Conservation (phyloP, 371 early-diverging fungal species). For the Apophysomyces ossiformis region DNA sequence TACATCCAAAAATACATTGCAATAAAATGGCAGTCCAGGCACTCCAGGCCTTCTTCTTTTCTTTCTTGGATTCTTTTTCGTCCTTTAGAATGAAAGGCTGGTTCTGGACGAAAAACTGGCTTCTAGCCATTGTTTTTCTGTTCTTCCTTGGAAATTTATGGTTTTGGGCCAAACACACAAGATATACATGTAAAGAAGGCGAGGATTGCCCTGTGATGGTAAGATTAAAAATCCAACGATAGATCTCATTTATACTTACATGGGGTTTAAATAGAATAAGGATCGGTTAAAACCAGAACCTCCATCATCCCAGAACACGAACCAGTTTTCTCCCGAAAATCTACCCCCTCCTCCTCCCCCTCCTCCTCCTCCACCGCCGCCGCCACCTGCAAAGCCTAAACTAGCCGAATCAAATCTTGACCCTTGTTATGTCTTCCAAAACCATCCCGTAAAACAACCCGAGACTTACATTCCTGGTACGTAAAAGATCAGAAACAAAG, state of each 20-base stretch:
- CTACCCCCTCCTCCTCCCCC: slow-evolving; percentile 11
- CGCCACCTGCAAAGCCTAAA: slow-evolving; percentile 11
- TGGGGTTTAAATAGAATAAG: neutral
- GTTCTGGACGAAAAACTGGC: slow-evolving; percentile 18
- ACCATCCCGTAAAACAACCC: slow-evolving; percentile 17
- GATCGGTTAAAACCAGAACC: slow-evolving; percentile 8
- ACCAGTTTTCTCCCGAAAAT: neutral
- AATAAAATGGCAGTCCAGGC: neutral
- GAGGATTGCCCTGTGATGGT: slow-evolving; percentile 1
- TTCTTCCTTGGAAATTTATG: slow-evolving; percentile 21
- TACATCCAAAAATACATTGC: slow-evolving; percentile 4
- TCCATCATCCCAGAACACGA: slow-evolving; percentile 16
- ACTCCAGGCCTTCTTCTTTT: neutral
- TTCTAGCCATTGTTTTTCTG: slow-evolving; percentile 16
- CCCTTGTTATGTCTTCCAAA: neutral
- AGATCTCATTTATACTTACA: neutral
- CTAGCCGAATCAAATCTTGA: slow-evolving; percentile 21
- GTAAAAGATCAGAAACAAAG: neutral
- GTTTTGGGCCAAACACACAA: slow-evolving; percentile 21
- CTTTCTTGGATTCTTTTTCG: slow-evolving; percentile 6
- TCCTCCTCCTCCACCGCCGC: slow-evolving; percentile 24
- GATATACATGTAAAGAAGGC: slow-evolving; percentile 17
- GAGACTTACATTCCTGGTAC: slow-evolving; percentile 20
- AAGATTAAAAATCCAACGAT: neutral
- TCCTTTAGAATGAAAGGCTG: slow-evolving; percentile 20